Evolutionary conservation across 441 rosid genomes (phyloP), one percentile per base, ranked within the genome.

Genomic region (Biscutella laevigata): DNA sequence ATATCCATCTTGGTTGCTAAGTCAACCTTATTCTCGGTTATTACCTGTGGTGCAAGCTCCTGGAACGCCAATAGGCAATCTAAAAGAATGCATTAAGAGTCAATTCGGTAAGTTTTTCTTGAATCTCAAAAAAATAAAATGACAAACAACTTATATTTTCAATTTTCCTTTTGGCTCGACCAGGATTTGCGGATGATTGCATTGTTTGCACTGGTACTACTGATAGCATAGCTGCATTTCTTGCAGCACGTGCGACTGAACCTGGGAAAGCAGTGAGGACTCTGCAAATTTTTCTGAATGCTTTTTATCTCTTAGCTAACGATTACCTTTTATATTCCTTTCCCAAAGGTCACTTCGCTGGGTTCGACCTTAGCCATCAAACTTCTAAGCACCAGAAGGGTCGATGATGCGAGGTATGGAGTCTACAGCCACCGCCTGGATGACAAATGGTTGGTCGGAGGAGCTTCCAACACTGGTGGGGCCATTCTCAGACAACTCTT

Each of bases 381-480:
- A 71, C 71, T 90, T 37, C 75, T 83, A 28, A 90, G 92, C 77
- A 86, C 81, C 22, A 73, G 8, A 29, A 79, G 95, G 77, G 74
- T 87, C 12, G 95, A 87, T 62, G 95, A 90, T 81, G 88, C 95
- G 28, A 75, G 95, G 53, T 84, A 70, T 57, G 98, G 98, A 25
- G 95, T 90, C 47, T 90, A 87, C 50, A 87, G 98, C 55, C 98
- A 90, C 50, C 92, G 98, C 28, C 85, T 90, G 17, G 92, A 87
- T 38, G 88, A 90, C 66, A 87, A 81, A 51, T 90, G 98, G 98
- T 90, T 90, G 22, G 98, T 90, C n/a, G 98, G 96, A 63, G 95
- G 95, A 64, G 98, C 98, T 66, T 90, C 98, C 53, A 90, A 90
- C 60, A 90, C 96, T 29, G 95, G 98, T 2, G 98, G 98, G 59